Percentiles rank a stretch among this genome's conserved stretches.
phyloP scores from a whole-genome alignment of 1,284 basidiomycete species.

The Moniliella sp. region DNA sequence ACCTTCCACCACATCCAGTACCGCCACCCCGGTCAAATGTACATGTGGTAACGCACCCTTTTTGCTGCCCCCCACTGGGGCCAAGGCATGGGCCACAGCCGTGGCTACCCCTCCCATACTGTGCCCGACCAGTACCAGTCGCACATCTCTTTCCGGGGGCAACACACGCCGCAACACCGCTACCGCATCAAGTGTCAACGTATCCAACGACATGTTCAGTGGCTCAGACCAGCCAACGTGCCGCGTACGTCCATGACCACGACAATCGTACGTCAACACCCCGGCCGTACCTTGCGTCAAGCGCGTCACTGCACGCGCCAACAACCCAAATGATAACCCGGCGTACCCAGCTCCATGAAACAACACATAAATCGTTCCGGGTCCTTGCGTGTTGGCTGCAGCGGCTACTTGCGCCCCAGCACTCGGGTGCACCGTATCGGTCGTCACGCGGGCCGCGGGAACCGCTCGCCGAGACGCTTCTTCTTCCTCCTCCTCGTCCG shows the following conservation, averaged over 20 bases:
- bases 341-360: slow-evolving; percentile 87
- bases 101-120: slow-evolving; percentile 34
- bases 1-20: slow-evolving; percentile 89
- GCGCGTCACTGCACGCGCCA: slow-evolving; percentile 53
- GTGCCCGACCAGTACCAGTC: slow-evolving; percentile 31
- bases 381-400: slow-evolving; percentile 33
- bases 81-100: slow-evolving; percentile 12
- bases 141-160: no score
- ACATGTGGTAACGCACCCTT: background rate
- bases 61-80: slow-evolving; percentile 3
- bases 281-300: slow-evolving; percentile 54
- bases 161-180: slow-evolving; percentile 10
- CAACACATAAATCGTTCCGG: slow-evolving; percentile 54
- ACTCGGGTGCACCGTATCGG: slow-evolving; percentile 16
- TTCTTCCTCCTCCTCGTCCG: slow-evolving; percentile 13
- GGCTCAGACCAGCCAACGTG: slow-evolving; percentile 1
- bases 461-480: no score
- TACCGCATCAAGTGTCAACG: slow-evolving; percentile 11
- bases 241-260: slow-evolving; percentile 47
- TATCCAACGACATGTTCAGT: slow-evolving; percentile 17
- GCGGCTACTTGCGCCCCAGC: slow-evolving; percentile 31
- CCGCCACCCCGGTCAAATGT: slow-evolving; percentile 56
- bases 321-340: slow-evolving; percentile 64
- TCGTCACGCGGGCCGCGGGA: no score
- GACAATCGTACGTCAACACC: slow-evolving; percentile 58